Evolutionary conservation across 768 basidiomycete genomes (phyloP).

Genomic region (Collybiopsis luxurians): DNA sequence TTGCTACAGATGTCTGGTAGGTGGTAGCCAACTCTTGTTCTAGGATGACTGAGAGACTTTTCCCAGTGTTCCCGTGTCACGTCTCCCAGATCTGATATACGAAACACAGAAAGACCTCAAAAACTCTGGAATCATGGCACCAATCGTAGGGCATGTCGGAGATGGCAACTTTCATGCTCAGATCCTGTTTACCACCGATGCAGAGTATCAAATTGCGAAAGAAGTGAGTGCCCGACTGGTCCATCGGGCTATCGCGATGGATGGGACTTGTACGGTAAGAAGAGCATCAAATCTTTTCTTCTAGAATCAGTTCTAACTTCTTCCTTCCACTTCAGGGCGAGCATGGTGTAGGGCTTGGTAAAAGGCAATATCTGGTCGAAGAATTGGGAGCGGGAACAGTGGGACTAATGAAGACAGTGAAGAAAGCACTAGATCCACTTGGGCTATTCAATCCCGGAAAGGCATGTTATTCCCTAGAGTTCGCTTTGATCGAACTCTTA

Average conservation of each 20-base stretch:
- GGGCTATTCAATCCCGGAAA: slow-evolving; percentile 85
- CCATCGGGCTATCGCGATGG: slow-evolving; percentile 61
- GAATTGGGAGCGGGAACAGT: slow-evolving; percentile 86
- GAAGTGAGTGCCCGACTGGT: slow-evolving; percentile 61
- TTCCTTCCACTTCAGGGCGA: slow-evolving; percentile 42
- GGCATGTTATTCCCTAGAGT: slow-evolving; percentile 28
- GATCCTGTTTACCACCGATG: slow-evolving; percentile 55
- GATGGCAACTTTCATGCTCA: slow-evolving; percentile 58
- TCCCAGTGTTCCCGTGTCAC: slow-evolving; percentile 58
- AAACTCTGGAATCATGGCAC: slow-evolving; percentile 51
- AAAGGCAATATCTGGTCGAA: slow-evolving; percentile 71
- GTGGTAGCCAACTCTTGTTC: background rate
- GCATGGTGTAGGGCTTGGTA: slow-evolving; percentile 86
- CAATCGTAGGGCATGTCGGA: slow-evolving; percentile 76
- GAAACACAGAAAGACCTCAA: slow-evolving; percentile 73
- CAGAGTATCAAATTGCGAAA: slow-evolving; percentile 42
- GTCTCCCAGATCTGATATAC: slow-evolving; percentile 58
- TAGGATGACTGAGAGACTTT: background rate
- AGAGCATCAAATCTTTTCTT: background rate
- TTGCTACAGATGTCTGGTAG: slow-evolving; percentile 78
- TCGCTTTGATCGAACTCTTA: background rate
- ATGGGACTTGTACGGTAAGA: slow-evolving; percentile 59
- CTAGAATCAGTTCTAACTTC: background rate
- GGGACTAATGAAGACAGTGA: slow-evolving; percentile 79
- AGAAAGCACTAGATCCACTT: slow-evolving; percentile 69